These are phyloP conservation scores for Entomortierella chlamydospora DNA, from an alignment of 192 early-diverging fungal genomes.

Conservation along the genomic window DNA sequence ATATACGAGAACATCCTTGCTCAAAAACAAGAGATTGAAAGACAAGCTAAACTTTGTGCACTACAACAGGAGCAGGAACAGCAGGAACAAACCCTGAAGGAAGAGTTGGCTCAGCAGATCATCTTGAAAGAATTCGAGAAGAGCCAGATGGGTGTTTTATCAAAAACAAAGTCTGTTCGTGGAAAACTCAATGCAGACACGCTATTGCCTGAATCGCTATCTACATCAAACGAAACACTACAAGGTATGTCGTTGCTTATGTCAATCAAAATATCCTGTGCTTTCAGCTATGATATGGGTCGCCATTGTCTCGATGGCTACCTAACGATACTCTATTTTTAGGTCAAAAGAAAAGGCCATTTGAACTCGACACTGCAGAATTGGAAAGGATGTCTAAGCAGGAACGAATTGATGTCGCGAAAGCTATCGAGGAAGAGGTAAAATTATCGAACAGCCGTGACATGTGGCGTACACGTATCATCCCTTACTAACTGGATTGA, in stretches of 20 bases:
- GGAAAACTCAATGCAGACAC: conserved; percentile 2
- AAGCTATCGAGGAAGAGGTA: conserved; percentile 52
- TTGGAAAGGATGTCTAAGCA: conserved; percentile 46
- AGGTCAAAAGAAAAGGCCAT: conserved; percentile 17
- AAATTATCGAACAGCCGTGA: not conserved
- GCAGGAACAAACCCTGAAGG: conserved; percentile 55
- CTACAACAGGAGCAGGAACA: conserved; percentile 59
- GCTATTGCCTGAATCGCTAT: not conserved
- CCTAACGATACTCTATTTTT: no score
- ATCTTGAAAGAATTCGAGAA: conserved; percentile 71
- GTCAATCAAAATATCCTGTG: no score
- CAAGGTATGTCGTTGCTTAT: not conserved
- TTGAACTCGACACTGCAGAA: conserved; percentile 38
- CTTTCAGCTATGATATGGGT: no score
- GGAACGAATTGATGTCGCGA: conserved; percentile 32
- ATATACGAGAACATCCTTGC: conserved; percentile 84
- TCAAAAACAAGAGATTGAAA: conserved; percentile 84
- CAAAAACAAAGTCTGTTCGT: conserved; percentile 26
- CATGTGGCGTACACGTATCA: not conserved
- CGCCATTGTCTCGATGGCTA: no score
- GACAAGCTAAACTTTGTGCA: conserved; percentile 61
- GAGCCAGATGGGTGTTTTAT: conserved; percentile 69
- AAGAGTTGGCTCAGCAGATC: conserved; percentile 62
- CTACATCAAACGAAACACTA: not conserved
- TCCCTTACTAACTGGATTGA: not conserved